phyloP scores from a whole-genome alignment of 2,329 filamentous ascomycete genomes.

The Chrysoporthe puriensis region DNA sequence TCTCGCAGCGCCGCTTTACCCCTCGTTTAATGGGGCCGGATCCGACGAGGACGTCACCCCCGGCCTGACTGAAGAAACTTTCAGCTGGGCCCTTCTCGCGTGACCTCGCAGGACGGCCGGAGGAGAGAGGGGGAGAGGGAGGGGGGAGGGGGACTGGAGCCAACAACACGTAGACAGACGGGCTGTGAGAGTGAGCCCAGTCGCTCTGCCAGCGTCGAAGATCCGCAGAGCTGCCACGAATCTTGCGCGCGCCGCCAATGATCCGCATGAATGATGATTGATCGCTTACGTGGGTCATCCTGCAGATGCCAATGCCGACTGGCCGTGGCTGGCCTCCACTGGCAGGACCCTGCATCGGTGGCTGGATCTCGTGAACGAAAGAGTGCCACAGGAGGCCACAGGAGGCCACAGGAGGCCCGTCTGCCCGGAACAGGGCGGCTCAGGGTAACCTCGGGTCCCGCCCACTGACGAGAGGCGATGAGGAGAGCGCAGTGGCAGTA shows the following conservation, averaged over 20 bases:
- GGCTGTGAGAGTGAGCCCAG: not conserved
- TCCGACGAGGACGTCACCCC: not conserved
- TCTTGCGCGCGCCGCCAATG: not conserved
- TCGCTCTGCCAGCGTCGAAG: too few species aligned
- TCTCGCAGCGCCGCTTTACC: not conserved
- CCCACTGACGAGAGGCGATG: not conserved
- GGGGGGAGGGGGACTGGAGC: too few species aligned
- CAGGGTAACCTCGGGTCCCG: not conserved
- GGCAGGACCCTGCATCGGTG: not conserved
- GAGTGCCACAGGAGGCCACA: not conserved
- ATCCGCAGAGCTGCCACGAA: too few species aligned
- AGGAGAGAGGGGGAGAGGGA: too few species aligned
- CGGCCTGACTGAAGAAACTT: not conserved
- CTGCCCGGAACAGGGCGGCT: not conserved
- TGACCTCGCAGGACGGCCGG: too few species aligned
- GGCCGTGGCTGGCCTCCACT: not conserved
- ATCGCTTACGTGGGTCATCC: not conserved
- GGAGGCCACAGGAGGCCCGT: not conserved
- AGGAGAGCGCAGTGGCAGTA: not conserved
- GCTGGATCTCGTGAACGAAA: not conserved
- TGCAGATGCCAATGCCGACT: not conserved
- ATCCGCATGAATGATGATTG: not conserved
- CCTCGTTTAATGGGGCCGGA: not conserved
- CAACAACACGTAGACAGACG: not conserved
- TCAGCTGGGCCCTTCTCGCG: too few species aligned